Evolutionary conservation across 768 basidiomycete species (phyloP).

Genomic region (Panellus pusillus): DNA sequence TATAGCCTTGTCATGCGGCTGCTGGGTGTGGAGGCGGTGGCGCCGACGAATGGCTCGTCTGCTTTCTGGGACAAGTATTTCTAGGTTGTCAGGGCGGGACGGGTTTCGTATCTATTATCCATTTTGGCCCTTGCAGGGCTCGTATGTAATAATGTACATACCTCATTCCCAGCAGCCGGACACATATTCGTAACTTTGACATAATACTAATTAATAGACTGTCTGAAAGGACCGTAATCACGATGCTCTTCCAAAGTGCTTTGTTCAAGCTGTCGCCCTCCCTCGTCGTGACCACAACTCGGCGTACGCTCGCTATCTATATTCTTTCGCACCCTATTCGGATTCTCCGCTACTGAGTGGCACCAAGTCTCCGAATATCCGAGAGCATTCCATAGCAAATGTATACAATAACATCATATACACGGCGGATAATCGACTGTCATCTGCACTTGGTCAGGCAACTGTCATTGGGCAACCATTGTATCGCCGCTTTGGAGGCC

Average conservation of each 20-base stretch:
- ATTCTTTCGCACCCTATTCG: neutral
- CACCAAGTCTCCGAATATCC: neutral
- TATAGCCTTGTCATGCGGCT: slow-evolving; percentile 82
- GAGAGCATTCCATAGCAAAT: slow-evolving; percentile 13
- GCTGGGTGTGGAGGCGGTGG: slow-evolving; percentile 58
- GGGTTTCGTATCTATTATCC: neutral
- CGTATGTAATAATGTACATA: too few relatives aligned
- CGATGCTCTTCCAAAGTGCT: neutral
- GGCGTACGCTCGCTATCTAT: neutral
- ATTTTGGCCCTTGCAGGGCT: too few relatives aligned
- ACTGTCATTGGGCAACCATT: too few relatives aligned
- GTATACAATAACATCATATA: slow-evolving; percentile 17
- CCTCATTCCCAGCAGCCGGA: slow-evolving; percentile 47
- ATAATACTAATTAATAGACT: slow-evolving; percentile 52
- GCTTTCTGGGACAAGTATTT: slow-evolving; percentile 87
- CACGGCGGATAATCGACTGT: too few relatives aligned
- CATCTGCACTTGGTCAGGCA: too few relatives aligned
- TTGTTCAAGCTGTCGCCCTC: slow-evolving; percentile 1
- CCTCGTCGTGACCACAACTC: slow-evolving; percentile 3
- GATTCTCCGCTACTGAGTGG: too few relatives aligned
- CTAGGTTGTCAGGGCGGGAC: slow-evolving; percentile 26
- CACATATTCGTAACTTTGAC: slow-evolving; percentile 52
- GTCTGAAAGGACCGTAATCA: slow-evolving; percentile 40
- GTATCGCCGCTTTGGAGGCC: too few relatives aligned
- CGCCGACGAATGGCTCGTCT: slow-evolving; percentile 70